These are phyloP conservation scores for Anisogramma anomala DNA, from an alignment of 2,329 filamentous ascomycete species.

Conservation along the genomic window DNA sequence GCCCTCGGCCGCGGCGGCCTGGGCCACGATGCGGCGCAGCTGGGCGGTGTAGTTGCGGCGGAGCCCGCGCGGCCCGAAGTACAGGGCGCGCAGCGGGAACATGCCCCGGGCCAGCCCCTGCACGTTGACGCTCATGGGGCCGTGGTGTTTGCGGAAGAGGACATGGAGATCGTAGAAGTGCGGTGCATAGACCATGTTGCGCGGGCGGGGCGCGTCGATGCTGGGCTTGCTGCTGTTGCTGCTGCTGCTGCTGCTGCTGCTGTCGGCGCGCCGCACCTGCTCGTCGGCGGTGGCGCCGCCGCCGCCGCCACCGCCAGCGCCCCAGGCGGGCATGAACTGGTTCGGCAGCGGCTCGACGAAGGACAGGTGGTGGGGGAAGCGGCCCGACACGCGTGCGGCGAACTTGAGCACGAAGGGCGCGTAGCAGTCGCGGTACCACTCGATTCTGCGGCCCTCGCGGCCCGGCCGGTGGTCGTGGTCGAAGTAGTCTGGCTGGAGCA, in stretches of 20 bases:
- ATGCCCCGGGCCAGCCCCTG: slow-evolving; percentile 29
- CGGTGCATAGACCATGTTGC: slow-evolving; percentile 29
- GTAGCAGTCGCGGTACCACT: slow-evolving; percentile 33
- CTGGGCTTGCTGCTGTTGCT: slow-evolving; percentile 21
- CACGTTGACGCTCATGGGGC: slow-evolving; percentile 29
- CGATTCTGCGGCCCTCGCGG: slow-evolving; percentile 23
- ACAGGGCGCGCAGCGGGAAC: slow-evolving; percentile 30
- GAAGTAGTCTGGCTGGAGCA: slow-evolving; percentile 25
- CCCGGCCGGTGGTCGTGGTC: slow-evolving; percentile 28
- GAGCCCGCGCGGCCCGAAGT: slow-evolving; percentile 27
- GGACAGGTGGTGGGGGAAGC: slow-evolving; percentile 21
- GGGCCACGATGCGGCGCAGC: slow-evolving; percentile 25
- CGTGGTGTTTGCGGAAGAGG: slow-evolving; percentile 26
- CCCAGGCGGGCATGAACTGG: slow-evolving; percentile 30
- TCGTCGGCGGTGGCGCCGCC: slow-evolving; percentile 22
- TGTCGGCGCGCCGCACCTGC: slow-evolving; percentile 18
- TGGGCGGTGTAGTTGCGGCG: slow-evolving; percentile 29
- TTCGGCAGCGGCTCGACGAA: slow-evolving; percentile 32
- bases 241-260: slow-evolving; percentile 21
- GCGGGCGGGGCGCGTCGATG: slow-evolving; percentile 20
- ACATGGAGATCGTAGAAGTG: slow-evolving; percentile 34
- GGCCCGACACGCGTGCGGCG: slow-evolving; percentile 23
- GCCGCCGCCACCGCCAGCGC: no score
- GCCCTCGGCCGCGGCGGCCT: slow-evolving; percentile 24
- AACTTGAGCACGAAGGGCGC: slow-evolving; percentile 29